Base-by-base conservation (phyloP, 768 basidiomycete genomes). In the Floccularia luteovirens region DNA sequence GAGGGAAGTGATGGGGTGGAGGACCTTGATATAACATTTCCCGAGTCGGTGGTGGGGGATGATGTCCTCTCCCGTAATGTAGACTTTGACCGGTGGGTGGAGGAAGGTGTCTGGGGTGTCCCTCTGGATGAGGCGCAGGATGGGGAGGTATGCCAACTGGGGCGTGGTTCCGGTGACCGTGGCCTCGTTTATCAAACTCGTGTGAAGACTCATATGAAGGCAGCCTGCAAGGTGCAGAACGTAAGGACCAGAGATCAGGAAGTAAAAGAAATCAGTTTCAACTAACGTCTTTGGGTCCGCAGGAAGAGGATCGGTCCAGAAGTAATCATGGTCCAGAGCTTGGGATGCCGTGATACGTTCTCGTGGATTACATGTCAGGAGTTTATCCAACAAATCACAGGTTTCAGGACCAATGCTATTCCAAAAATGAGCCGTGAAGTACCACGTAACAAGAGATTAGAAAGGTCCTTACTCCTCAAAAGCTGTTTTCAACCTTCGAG, bases 281-380 rank as follows among this genome's bases (percentile, higher is more conserved):
- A 64, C 77, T 43, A 51, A 87, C 87, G 75, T 74, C 58, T 81
- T 85, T 1, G 86, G 87, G 62, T 89, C 85, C 16, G 86, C 86
- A 24, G 92, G 88, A 25, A 90, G 51, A 0, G 94, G 93, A 47
- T 88, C 81, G 0, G 80, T 82, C 89, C 90, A 96, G 59, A 98
- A 96, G 66, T 91, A 98, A 14, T 87, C 81, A 55, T 97, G 91
- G 49, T 92, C 84, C 38, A 97, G 71, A 0, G 93, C 93, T 43
- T 90, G 73, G 2, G 75, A 61, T 6, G 94, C 94, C 1, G 92
- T 91, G 28, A 91, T 73, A 14, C 94, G 74, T 42, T 85, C 75
- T 44, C 71, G 69, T 2, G 94, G 94, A 56, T 97, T 87, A 49
- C 90, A 82, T 0, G 70, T 78, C 20, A 97, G 64, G 24, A 97